Base-by-base conservation (phyloP, 2,329 filamentous ascomycete species). In the Neoscytalidium dimidiatum region DNA sequence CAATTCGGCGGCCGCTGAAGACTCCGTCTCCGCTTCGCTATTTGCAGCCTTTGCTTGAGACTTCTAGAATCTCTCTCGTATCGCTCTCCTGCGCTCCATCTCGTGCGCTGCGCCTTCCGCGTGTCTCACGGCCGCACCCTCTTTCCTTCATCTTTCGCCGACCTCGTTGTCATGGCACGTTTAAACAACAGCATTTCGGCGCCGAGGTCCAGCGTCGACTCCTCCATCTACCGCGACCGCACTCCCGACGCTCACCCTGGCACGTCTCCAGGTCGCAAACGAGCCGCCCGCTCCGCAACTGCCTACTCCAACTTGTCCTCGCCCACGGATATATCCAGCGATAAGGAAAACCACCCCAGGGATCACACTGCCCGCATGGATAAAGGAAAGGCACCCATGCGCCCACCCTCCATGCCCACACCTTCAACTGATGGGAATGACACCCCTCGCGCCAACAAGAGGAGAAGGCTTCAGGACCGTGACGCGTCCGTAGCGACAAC, bases 301-400 rank as follows among this genome's bases (percentile, higher is more conserved):
- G 57, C 23, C 4, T 62, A 38, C 29, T 49, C 62, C 13, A 29
- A 35, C 26, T 14, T 46, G 5, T 53, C 49, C 43, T 58, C 63
- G 35, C 38, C 56, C 35, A 56, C 71, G 7, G 71, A 67, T 7
- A 75, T 75, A 1, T 74, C 67, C 9, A 80, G 79, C 9, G 81
- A 83, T 67, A 81, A 82, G 67, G 82, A 84, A 64, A 83, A 83
- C 67, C 67, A 69, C 3, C 74, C 71, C 4, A 64, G 74, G 17
- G 43, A 11, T 29, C 66, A 68, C 31, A 13, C 31, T n/a, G 29
- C 43, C 29, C 67, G 69, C 48, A 69, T 71, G 26, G 72, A 71
- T 17, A 86, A 85, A 69, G 79, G 81, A 65, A 83, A 80, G 65
- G 73, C 72, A 43, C 71, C 44, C 8, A 51, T 60, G 29, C 62